Evolutionary conservation across 2,329 filamentous ascomycete genomes (phyloP), one percentile per base, ranked within the genome.

Genomic region (Fusarium illudens): DNA sequence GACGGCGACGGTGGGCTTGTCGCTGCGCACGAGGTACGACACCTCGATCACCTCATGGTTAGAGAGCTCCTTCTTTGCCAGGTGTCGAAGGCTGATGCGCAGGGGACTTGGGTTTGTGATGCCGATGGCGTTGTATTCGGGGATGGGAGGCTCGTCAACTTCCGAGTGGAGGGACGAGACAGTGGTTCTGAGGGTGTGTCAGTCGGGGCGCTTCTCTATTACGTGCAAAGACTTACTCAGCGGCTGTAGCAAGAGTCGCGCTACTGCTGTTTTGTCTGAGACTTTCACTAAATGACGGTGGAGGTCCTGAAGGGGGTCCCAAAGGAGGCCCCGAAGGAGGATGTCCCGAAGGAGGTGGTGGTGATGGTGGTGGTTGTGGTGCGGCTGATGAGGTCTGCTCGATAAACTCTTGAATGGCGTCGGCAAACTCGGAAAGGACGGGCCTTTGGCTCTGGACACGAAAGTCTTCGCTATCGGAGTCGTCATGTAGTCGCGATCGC

Each of bases 61-160:
- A 48, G 64, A 65, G 27, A 75, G 66, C 33, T 73, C 72, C 17
- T 71, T 72, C 52, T 75, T 75, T 44, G 65, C 63, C 11, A 75
- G 17, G 54, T 75, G 74, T 20, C 65, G 64, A 29, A 75, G 67
- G 42, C 55, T 66, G 44, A 75, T 73, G 46, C 60, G 52, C 1
- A 73, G 54, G 6, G 74, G 74, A 1, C 71, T 67, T 33, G 67
- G 72, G 53, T 71, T 67, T 48, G 70, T 67, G 60, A 74, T 69
- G 34, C 67, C 68, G 12, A 75, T 73, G 42, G 73, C 70, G 34
- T 74, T 62, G 63, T 74, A 73, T 36, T 73, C 71, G 9, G 71
- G 73, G 39, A 67, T 65, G 9, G 65, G 65, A n/a, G 65, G 65
- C 9, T 69, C 65, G 3, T 62, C 50, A 9, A 55, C 57, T 30